Evolutionary conservation across 192 early-diverging fungal species (phyloP), one percentile per base, ranked within the genome.

Genomic region (Linnemannia hyalina): DNA sequence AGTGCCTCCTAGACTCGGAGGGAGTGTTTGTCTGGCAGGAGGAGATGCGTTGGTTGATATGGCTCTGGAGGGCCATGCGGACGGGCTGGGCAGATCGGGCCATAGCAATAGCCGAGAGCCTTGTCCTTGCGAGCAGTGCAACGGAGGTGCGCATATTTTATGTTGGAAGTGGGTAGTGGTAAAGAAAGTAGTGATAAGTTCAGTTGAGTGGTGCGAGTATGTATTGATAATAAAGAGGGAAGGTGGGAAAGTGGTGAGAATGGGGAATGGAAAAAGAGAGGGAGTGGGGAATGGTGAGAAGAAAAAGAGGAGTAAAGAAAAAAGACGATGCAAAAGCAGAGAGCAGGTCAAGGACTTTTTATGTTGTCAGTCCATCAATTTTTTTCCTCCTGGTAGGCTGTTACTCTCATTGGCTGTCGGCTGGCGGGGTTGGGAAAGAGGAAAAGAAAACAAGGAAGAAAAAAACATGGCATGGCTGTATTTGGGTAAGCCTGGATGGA

Each of bases 21-120:
- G 29, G 3, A 8, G 60, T 29, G 60, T 26, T 35, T 65, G 60
- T 65, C 11, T 26, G 60, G 52, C 40, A 41, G 57, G 18, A 41
- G 57, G 18, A 44, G 35, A 49, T 38, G 41, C 68, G 57, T 23
- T 38, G 57, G n/a, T 6, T 18, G 54, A 49, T 55, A 32, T 65
- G 60, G 29, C 60, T 65, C 60, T 65, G 60, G 60, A 65, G 60
- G 26, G 26, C 60, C 60, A 65, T 65, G 60, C 60, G 60, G 26
- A 65, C 60, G 11, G 60, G 60, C 60, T 65, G 60, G 60, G 29
- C 60, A 65, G 60, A 65, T 65, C 60, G 60, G 29, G 29, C 60
- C 29, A 32, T 13, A 29, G 60, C 60, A 65, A 65, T 9, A 29
- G 29, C 13, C 29, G 60, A 65, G 32, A 65, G 60, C 29, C 60